Evolutionary conservation across 139 green algal genomes (phyloP).

Genomic region (Picocystis salinarum): DNA sequence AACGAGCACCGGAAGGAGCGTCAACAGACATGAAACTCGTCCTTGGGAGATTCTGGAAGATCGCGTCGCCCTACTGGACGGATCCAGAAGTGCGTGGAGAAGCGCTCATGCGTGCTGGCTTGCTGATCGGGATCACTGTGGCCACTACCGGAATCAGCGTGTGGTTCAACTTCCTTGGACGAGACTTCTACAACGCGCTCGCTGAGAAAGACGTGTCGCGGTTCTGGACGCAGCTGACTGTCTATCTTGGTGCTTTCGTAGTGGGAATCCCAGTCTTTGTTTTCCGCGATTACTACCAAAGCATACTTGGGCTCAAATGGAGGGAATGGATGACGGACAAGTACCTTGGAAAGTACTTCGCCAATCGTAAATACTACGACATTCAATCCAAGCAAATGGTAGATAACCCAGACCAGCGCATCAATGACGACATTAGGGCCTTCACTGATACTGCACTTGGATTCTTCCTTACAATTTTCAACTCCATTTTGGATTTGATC

Average conservation of each 20-base stretch:
- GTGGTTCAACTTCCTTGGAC: conserved; percentile 89
- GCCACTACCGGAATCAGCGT: too few species aligned
- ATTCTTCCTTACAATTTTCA: conserved; percentile 69
- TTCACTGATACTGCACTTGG: conserved; percentile 77
- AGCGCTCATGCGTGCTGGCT: too few species aligned
- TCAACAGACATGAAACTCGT: too few species aligned
- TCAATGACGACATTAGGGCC: conserved; percentile 62
- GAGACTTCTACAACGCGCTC: conserved; percentile 97
- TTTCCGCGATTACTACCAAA: conserved; percentile 59
- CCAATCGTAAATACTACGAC: conserved; percentile 5
- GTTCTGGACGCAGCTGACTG: conserved; percentile 64
- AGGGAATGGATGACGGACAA: conserved; percentile 80
- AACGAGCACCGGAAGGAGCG: too few species aligned
- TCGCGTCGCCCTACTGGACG: too few species aligned
- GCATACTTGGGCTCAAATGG: conserved; percentile 73
- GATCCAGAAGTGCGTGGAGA: too few species aligned
- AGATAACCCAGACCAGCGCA: conserved; percentile 55
- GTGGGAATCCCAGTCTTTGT: conserved; percentile 85
- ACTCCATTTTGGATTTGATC: conserved; percentile 69
- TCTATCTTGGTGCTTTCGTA: conserved; percentile 39
- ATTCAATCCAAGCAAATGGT: conserved; percentile 10
- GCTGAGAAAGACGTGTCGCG: conserved; percentile 47
- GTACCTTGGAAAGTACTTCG: conserved; percentile 67
- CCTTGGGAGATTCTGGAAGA: too few species aligned
- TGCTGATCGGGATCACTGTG: too few species aligned